Percentiles rank a stretch among this genome's conserved stretches.
These are phyloP conservation scores for Cadophora malorum DNA, from an alignment of 2,329 filamentous ascomycete genomes.

Conservation along the genomic window DNA sequence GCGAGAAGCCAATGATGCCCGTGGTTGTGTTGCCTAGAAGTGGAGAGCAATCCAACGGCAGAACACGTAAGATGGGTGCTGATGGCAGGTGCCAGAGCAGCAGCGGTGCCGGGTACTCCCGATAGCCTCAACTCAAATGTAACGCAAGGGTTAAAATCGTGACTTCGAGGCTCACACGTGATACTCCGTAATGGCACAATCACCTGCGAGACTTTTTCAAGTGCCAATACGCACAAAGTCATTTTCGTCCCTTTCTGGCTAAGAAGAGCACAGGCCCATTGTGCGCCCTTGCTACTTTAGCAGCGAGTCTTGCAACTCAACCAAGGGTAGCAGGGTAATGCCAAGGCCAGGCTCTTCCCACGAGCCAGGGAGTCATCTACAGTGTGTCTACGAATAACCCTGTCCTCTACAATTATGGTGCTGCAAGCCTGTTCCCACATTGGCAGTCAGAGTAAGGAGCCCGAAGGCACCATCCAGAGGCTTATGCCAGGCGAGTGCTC, in stretches of 20 bases:
- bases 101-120: not conserved
- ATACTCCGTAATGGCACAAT: not conserved
- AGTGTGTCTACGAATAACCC: not conserved
- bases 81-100: not conserved
- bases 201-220: constrained; percentile 3
- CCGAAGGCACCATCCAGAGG: not conserved
- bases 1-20: not conserved
- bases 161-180: not conserved
- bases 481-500: not conserved
- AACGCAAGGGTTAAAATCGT: not conserved
- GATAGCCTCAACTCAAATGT: constrained; percentile 5
- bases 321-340: not conserved
- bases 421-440: not conserved
- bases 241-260: not conserved
- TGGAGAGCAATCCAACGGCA: not conserved
- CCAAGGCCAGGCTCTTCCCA: not conserved
- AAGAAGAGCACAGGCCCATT: not conserved
- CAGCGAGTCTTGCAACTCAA: constrained; percentile 1
- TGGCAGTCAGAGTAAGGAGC: not conserved
- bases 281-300: not conserved
- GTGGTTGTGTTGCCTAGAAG: not conserved
- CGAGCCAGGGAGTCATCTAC: not conserved
- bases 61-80: not conserved
- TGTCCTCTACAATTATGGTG: constrained; percentile 11
- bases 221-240: not conserved